Percentiles rank a stretch among this genome's conserved stretches.
These are phyloP conservation scores for Alternaria triticimaculans DNA, from an alignment of 2,329 filamentous ascomycete genomes.

Conservation along the genomic window DNA sequence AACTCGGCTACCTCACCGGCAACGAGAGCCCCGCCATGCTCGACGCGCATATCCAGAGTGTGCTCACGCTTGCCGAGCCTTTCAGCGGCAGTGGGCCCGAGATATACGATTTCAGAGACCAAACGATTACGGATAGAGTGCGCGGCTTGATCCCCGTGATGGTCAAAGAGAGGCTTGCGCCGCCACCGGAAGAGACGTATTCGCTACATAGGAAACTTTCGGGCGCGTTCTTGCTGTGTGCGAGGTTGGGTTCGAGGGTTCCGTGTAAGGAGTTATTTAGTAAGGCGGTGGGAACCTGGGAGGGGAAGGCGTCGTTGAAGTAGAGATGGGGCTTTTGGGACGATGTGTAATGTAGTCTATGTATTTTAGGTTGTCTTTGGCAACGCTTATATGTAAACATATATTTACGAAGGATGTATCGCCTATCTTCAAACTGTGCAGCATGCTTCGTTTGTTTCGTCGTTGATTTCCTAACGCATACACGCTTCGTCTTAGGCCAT, in stretches of 20 bases:
- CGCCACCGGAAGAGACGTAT: conserved; percentile 97
- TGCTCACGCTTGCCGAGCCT: conserved; percentile 90
- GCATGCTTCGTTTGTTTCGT: no score
- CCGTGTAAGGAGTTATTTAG: conserved; percentile 81
- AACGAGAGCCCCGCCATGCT: conserved; percentile 86
- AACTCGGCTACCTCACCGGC: conserved; percentile 90
- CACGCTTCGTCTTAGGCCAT: background rate
- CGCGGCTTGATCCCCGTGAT: conserved; percentile 88
- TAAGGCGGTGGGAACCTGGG: conserved; percentile 55
- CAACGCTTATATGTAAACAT: background rate
- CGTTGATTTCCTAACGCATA: background rate
- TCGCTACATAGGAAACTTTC: conserved; percentile 93
- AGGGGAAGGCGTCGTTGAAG: conserved; percentile 23
- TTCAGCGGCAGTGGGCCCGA: conserved; percentile 77
- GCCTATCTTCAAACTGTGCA: background rate
- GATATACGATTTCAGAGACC: conserved; percentile 88
- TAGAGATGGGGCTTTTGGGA: background rate
- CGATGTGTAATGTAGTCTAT: background rate
- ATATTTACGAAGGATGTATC: background rate
- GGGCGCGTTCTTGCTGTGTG: conserved; percentile 92
- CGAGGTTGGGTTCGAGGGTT: conserved; percentile 82
- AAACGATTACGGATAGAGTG: conserved; percentile 96
- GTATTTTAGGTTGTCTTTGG: background rate
- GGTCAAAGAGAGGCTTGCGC: conserved; percentile 85
- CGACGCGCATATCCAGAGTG: conserved; percentile 85